phyloP scores from a whole-genome alignment of 345 rosid genomes.

The Crucihimalaya himalaica region DNA sequence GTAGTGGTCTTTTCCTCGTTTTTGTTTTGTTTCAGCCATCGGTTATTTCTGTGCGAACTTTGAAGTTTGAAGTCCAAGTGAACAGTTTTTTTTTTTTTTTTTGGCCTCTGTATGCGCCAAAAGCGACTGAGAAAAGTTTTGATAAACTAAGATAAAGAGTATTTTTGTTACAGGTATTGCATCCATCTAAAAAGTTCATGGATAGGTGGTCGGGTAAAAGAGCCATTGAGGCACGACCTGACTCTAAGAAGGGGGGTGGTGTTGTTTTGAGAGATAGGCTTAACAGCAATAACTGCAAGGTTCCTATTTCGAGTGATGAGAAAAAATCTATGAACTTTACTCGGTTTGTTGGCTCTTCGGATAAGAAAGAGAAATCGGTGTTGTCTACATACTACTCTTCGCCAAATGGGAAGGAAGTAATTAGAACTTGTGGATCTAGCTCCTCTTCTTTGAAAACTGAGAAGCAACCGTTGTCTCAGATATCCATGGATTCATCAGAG shows the following conservation, averaged over 20 bases:
- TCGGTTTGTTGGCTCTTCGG: conserved; percentile 48
- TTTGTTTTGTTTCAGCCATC: neutral
- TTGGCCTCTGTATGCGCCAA: no score
- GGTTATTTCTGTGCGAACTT: neutral
- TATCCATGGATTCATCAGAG: conserved; percentile 70
- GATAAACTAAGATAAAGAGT: conserved; percentile 7
- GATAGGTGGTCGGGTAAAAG: conserved; percentile 75
- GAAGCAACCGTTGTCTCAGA: conserved; percentile 51
- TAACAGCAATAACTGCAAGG: conserved; percentile 49
- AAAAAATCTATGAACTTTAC: conserved; percentile 54
- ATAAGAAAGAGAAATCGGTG: conserved; percentile 56
- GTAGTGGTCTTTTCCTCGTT: neutral
- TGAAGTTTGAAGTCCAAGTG: neutral
- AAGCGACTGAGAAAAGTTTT: neutral
- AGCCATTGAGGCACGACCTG: conserved; percentile 48
- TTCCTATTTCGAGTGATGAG: conserved; percentile 60
- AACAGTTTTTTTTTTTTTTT: neutral
- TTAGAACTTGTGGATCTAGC: conserved; percentile 54
- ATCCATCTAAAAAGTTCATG: conserved; percentile 47
- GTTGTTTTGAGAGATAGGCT: conserved; percentile 62
- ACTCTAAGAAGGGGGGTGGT: conserved; percentile 55
- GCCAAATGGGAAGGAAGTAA: conserved; percentile 63
- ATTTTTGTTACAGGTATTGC: conserved; percentile 43
- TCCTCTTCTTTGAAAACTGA: conserved; percentile 33
- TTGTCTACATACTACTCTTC: conserved; percentile 52